Evolutionary conservation across 495 filamentous ascomycete species (phyloP), one percentile per base, ranked within the genome.

Genomic region (Hypomontagnella monticulosa): DNA sequence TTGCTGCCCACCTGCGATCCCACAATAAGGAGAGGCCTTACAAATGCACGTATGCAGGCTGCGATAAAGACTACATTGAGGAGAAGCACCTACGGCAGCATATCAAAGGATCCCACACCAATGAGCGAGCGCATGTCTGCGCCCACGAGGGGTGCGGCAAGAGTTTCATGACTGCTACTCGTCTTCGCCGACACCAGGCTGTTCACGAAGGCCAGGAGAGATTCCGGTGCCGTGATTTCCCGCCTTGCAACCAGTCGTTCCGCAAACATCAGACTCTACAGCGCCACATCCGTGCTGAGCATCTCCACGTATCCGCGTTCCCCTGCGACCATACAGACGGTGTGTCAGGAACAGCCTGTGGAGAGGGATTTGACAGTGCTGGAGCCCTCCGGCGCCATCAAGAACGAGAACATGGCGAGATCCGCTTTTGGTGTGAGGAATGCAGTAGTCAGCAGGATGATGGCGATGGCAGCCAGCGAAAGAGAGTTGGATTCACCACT

Each of bases 211-310:
- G 87, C 18, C 79, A 80, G 57, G 86, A 91, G 61, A 81, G 86
- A 49, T 91, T 87, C 65, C 81, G 82, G 56, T 99, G 95, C 71
- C 87, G 83, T 5, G 89, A 86, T 18, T 88, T 88, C 61, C 85
- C 88, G 6, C 89, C 85, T 1, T 99, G 95, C 72, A 80, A 85
- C 33, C 84, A 89, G 73, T 85, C 84, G 11, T 99, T 98, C 75
- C 85, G 95, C 40, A 98, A 97, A 73, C 90, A 93, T 69, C 85
- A 89, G 52, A 97, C 93, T 1, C 84, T 99, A 9, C 87, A 92
- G 66, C 86, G 89, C 14, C 95, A 99, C 75, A 87, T 97, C 48
- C 83, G 85, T 16, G 80, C 82, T 0, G 84, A 82, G 2, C 95
- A 99, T 72, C 79, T 94, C 18, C 80, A 87, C 4, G 73, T 84